phyloP scores from a whole-genome alignment of 2,329 filamentous ascomycete genomes.

The Simplicillium aogashimaense region DNA sequence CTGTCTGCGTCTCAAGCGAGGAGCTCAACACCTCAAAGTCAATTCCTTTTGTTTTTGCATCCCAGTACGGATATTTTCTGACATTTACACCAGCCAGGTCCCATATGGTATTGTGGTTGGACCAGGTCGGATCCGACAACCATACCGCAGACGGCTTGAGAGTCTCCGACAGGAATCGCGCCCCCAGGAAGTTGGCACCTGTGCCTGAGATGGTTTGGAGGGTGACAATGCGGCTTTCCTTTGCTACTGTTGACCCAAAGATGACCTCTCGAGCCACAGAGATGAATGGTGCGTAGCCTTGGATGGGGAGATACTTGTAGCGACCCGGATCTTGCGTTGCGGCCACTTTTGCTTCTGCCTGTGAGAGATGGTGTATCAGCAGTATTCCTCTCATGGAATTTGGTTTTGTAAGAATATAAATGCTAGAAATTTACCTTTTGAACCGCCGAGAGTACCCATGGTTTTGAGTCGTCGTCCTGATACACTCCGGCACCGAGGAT shows the following conservation, averaged over 20 bases:
- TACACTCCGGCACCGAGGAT: constrained; percentile 57
- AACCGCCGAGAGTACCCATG: constrained; percentile 78
- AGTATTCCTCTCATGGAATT: constrained; percentile 66
- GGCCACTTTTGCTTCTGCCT: no score
- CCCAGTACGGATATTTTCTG: constrained; percentile 20
- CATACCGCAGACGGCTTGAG: constrained; percentile 17
- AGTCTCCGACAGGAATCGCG: constrained; percentile 13
- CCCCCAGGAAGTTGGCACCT: constrained; percentile 21
- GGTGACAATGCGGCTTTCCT: constrained; percentile 7
- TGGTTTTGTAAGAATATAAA: neutral
- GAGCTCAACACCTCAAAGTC: constrained; percentile 19
- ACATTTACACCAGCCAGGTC: constrained; percentile 11
- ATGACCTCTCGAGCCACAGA: constrained; percentile 14
- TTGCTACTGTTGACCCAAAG: constrained; percentile 8
- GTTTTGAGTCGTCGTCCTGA: constrained; percentile 79
- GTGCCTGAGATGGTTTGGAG: constrained; percentile 26
- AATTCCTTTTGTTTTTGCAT: constrained; percentile 11
- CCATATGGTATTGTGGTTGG: constrained; percentile 35
- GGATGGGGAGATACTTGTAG: constrained; percentile 83
- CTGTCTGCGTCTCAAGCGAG: constrained; percentile 13
- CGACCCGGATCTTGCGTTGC: constrained; percentile 78
- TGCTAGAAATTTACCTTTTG: constrained; percentile 61
- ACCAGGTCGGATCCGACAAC: constrained; percentile 25
- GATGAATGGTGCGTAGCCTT: constrained; percentile 60
- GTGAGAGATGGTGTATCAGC: constrained; percentile 44